Evolutionary conservation across 345 rosid genomes (phyloP).

Genomic region (Hibiscus mutabilis): DNA sequence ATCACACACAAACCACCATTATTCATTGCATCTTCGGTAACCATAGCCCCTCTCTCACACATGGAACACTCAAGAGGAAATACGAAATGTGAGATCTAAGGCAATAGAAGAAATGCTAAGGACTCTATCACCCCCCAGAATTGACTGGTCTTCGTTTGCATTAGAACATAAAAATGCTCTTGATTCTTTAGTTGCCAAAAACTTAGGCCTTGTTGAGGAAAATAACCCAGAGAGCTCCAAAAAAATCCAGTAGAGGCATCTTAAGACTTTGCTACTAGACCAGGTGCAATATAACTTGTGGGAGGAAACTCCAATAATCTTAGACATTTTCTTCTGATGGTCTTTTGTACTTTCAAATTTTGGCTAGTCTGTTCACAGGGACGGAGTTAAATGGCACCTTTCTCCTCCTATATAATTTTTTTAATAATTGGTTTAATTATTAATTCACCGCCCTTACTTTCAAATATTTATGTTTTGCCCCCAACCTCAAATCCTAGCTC

Average conservation of each 20-base stretch:
- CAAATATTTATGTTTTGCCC: too few relatives aligned
- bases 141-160: conserved; percentile 40
- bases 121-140: conserved; percentile 34
- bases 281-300: conserved; percentile 19
- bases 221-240: conserved; percentile 16
- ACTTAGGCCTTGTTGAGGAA: conserved; percentile 22
- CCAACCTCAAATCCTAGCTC: too few relatives aligned
- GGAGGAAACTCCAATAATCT: neutral
- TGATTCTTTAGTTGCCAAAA: conserved; percentile 18
- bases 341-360: neutral
- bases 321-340: neutral
- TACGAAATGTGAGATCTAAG: conserved; percentile 78
- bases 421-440: too few relatives aligned
- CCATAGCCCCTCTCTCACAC: too few relatives aligned
- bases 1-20: too few relatives aligned
- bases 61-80: conserved; percentile 87
- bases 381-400: too few relatives aligned
- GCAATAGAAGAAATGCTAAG: conserved; percentile 86
- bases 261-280: conserved; percentile 22
- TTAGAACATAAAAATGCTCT: conserved; percentile 30
- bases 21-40: too few relatives aligned
- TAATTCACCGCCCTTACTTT: too few relatives aligned
- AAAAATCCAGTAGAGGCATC: conserved; percentile 32
- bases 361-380: neutral
- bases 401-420: too few relatives aligned